Base-by-base conservation (phyloP, 371 early-diverging fungal genomes). In the Aphelidium insulamus region DNA sequence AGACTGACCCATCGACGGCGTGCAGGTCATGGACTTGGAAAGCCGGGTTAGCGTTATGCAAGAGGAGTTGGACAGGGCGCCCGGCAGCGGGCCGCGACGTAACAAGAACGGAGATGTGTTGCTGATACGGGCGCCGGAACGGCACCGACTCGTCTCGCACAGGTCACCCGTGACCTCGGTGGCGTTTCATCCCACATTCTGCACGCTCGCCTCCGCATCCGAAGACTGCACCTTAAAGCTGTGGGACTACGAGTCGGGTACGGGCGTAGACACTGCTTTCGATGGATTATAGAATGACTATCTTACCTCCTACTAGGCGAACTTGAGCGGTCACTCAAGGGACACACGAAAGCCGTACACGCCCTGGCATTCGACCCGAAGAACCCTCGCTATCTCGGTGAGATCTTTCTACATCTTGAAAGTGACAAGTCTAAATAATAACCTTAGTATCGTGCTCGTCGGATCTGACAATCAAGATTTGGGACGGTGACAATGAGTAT, bases 301-400 rank as follows among this genome's bases (percentile, higher is more conserved):
- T 7, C 37, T 36, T 20, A 38, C 41, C 17, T n/a, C n/a, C n/a
- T n/a, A n/a, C n/a, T n/a, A n/a, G 87, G 83, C 21, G 79, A 77
- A 30, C 82, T 74, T 48, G 91, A 88, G 45, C 51, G 77, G 26
- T 78, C 85, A 0, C 52, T 88, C 1, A 85, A 85, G 39, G 87
- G 88, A 21, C 91, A 90, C 46, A 90, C 91, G 4, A 85, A 86
- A 40, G 62, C 85, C 9, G 83, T 90, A 9, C 74, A 78, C 41
- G 78, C 70, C 50, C 39, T 90, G 21, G 62, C 67, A 0, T 86
- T 79, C 46, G 78, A 80, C 44, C 44, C 72, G 12, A 79, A 77
- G 36, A 87, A 86, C 20, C 59, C n/a, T n/a, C n/a, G 66, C 16
- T 55, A 58, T 35, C 49, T 81, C 20, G 69, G 72, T 63, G 55